Percentiles rank a stretch among this genome's conserved stretches.
Evolutionary conservation across 495 filamentous ascomycete genomes (phyloP).

Genomic region (Aspergillus olivimuriae): DNA sequence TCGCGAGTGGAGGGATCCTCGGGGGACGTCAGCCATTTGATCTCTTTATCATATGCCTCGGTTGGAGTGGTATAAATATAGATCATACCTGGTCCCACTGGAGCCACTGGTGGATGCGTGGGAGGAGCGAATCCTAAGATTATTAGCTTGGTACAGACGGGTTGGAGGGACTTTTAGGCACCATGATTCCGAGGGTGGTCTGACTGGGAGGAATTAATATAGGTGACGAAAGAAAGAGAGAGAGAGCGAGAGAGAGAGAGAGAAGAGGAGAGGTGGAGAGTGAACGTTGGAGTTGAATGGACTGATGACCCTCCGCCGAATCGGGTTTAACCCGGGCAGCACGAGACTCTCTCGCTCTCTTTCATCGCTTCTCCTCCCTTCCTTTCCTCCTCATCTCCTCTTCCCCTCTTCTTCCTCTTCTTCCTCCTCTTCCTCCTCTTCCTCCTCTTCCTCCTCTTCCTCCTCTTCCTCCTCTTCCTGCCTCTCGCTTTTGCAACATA

Average conservation of each 20-base stretch:
- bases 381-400: neutral
- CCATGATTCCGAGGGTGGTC: too few species aligned
- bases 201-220: too few species aligned
- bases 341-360: constrained; percentile 7
- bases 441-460: neutral
- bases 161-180: too few species aligned
- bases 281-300: neutral
- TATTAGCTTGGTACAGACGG: too few species aligned
- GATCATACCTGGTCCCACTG: constrained; percentile 53
- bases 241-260: too few species aligned
- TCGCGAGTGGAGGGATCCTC: constrained; percentile 50
- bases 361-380: constrained; percentile 4
- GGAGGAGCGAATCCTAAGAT: constrained; percentile 27
- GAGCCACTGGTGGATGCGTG: constrained; percentile 52
- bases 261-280: neutral
- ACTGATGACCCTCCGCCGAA: neutral
- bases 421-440: neutral
- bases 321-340: neutral
- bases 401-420: neutral
- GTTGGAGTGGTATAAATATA: neutral
- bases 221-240: too few species aligned
- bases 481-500: too few species aligned
- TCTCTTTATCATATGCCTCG: too few species aligned
- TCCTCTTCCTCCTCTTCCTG: constrained; percentile 3
- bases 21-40: too few species aligned